Percentiles rank a stretch among this genome's conserved stretches.
Evolutionary conservation across 2,329 filamentous ascomycete genomes (phyloP).

Genomic region (Chalaropsis ovoidea): DNA sequence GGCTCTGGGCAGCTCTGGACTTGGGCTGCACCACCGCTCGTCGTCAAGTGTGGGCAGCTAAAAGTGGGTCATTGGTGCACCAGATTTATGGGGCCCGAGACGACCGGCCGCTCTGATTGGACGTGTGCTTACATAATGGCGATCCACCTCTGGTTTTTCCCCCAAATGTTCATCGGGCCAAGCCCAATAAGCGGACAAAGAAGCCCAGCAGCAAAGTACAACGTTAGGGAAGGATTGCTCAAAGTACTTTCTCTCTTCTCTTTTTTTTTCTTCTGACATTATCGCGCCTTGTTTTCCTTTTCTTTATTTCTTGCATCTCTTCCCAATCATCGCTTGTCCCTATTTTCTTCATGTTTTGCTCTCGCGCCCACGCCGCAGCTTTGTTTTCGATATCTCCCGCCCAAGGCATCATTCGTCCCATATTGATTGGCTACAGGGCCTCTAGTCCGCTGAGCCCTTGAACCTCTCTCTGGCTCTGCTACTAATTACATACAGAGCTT

Average conservation of each 20-base stretch:
- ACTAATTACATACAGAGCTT: background rate
- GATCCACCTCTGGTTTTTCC: constrained; percentile 11
- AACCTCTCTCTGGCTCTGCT: background rate
- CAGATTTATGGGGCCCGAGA: constrained; percentile 19
- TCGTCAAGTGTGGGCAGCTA: constrained; percentile 23
- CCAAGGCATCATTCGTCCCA: background rate
- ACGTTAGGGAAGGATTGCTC: constrained; percentile 6
- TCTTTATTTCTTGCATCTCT: background rate
- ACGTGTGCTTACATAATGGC: constrained; percentile 11
- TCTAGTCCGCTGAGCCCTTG: background rate
- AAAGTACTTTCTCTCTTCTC: background rate
- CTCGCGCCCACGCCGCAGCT: too few relatives aligned
- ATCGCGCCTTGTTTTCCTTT: background rate
- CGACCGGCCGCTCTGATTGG: constrained; percentile 15
- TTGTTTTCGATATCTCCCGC: background rate
- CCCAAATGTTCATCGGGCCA: constrained; percentile 13
- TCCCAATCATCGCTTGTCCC: background rate
- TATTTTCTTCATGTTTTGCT: background rate
- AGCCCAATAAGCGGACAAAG: constrained; percentile 11
- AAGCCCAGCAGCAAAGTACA: constrained; percentile 2
- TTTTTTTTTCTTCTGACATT: background rate
- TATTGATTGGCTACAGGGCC: background rate
- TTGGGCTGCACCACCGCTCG: constrained; percentile 14
- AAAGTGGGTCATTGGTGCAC: constrained; percentile 24
- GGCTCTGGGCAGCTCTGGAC: background rate